These are phyloP conservation scores for Ploettnerulaceae sp. DNA, from an alignment of 2,329 filamentous ascomycete species.

Conservation along the genomic window DNA sequence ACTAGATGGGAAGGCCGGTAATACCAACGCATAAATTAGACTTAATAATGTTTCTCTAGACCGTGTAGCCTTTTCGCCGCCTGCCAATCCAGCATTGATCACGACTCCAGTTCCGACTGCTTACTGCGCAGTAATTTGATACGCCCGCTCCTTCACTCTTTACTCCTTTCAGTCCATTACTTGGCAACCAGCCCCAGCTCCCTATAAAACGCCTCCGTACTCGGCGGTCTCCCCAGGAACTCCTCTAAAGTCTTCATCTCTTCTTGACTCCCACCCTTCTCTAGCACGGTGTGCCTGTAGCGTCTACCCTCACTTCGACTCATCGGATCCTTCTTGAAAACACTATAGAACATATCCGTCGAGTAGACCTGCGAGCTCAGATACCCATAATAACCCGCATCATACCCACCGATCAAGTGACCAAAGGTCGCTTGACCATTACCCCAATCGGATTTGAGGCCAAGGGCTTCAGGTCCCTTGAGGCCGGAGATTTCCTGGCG, in stretches of 20 bases:
- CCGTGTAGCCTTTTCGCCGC: too few relatives aligned
- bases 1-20: too few relatives aligned
- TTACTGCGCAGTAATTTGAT: too few relatives aligned
- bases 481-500: slow-evolving; percentile 67
- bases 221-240: slow-evolving; percentile 73
- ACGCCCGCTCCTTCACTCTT: too few relatives aligned
- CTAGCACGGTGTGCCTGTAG: slow-evolving; percentile 73
- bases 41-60: too few relatives aligned
- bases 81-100: too few relatives aligned
- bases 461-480: slow-evolving; percentile 66
- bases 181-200: slow-evolving; percentile 55
- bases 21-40: too few relatives aligned
- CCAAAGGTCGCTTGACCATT: slow-evolving; percentile 77
- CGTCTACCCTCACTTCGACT: slow-evolving; percentile 66
- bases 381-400: slow-evolving; percentile 78
- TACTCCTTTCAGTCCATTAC: too few relatives aligned
- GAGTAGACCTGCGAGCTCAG: slow-evolving; percentile 74
- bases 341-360: slow-evolving; percentile 78
- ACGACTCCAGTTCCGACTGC: too few relatives aligned
- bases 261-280: slow-evolving; percentile 72
- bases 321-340: slow-evolving; percentile 77
- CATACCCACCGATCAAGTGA: slow-evolving; percentile 78
- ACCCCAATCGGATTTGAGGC: slow-evolving; percentile 55
- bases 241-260: slow-evolving; percentile 77
- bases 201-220: slow-evolving; percentile 72